phyloP scores from a whole-genome alignment of 768 basidiomycete species.

The Kwoniella sp. region DNA sequence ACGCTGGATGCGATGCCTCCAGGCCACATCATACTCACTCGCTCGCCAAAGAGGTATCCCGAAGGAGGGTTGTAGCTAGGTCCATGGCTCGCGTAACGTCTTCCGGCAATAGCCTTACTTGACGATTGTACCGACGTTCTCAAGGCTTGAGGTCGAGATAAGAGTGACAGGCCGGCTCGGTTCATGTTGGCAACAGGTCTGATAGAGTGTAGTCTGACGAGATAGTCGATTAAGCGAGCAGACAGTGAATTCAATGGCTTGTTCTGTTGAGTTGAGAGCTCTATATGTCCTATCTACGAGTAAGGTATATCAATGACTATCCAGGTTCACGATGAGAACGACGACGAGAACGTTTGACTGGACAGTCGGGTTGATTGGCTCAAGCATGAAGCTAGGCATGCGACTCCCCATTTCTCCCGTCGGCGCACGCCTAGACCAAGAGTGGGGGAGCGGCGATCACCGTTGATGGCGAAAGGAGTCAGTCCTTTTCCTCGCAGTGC shows the following conservation, averaged over 20 bases:
- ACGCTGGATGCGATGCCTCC: too few species aligned
- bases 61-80: constrained; percentile 87
- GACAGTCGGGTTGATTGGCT: not conserved
- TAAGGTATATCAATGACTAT: not conserved
- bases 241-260: too few species aligned
- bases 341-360: not conserved
- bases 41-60: constrained; percentile 85
- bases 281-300: not conserved
- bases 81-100: constrained; percentile 56
- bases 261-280: too few species aligned
- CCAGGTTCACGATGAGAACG: not conserved
- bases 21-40: constrained; percentile 62
- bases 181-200: constrained; percentile 14
- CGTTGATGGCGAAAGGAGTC: not conserved
- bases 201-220: not conserved
- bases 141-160: constrained; percentile 13
- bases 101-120: constrained; percentile 7
- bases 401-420: not conserved
- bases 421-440: not conserved
- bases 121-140: not conserved
- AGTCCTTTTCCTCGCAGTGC: not conserved
- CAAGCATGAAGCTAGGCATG: not conserved
- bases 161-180: constrained; percentile 12
- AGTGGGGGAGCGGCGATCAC: not conserved
- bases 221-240: too few species aligned